Percentiles rank a stretch among this genome's conserved stretches.
Conservation (phyloP, 2,329 filamentous ascomycete genomes). For the Cladosporium austrohemisphaericum region DNA sequence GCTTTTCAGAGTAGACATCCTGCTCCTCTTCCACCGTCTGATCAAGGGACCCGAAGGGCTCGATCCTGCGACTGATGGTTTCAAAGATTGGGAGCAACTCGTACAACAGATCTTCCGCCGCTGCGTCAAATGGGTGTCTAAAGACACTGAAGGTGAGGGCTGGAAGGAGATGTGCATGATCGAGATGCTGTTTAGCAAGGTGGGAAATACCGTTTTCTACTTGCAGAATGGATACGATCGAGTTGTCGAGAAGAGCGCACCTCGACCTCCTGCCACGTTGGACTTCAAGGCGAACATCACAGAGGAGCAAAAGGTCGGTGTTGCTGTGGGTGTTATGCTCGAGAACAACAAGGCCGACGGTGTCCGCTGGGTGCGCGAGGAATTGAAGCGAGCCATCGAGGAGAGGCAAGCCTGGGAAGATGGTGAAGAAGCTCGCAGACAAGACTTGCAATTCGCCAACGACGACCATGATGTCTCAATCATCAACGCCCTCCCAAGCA, state of each 20-base stretch:
- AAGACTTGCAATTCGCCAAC: conserved; percentile 19
- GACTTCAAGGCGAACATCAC: conserved; percentile 73
- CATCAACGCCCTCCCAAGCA: conserved; percentile 46
- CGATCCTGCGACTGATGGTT: conserved; percentile 61
- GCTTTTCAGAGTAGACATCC: conserved; percentile 85
- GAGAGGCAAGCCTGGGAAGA: conserved; percentile 73
- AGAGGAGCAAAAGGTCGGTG: conserved; percentile 63
- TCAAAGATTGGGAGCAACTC: conserved; percentile 87
- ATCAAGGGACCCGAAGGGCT: conserved; percentile 82
- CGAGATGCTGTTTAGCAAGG: conserved; percentile 94
- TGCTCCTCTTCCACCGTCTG: conserved; percentile 83
- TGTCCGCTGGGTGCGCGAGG: conserved; percentile 75
- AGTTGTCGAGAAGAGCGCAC: conserved; percentile 62
- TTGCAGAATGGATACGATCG: conserved; percentile 88
- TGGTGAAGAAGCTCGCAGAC: not conserved
- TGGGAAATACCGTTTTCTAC: conserved; percentile 75
- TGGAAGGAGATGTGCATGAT: conserved; percentile 74
- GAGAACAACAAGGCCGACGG: conserved; percentile 74
- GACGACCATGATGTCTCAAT: conserved; percentile 18
- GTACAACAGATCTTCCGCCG: conserved; percentile 78
- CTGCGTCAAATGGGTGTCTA: conserved; percentile 70
- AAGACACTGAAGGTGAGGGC: conserved; percentile 51
- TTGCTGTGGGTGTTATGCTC: conserved; percentile 74
- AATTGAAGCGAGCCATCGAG: conserved; percentile 63
- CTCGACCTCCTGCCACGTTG: conserved; percentile 72